A percentile compares a stretch with the other conserved stretches of the same genome.
phyloP scores from a whole-genome alignment of 108 stramenopile species.

The Pseudonitzschia delicatissima region DNA sequence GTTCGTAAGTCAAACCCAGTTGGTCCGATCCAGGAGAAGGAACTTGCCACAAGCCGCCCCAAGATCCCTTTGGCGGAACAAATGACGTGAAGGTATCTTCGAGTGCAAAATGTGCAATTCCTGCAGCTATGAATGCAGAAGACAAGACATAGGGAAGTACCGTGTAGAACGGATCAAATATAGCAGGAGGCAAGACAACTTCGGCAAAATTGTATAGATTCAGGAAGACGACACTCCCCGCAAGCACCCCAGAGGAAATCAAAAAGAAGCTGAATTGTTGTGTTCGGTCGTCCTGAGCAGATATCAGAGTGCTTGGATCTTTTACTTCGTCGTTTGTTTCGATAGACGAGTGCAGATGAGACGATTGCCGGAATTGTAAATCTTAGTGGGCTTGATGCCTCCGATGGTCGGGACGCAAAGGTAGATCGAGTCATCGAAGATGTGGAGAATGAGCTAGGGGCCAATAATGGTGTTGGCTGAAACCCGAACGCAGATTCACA shows the following conservation, averaged over 20 bases:
- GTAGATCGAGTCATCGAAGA: background rate
- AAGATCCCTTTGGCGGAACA: constrained; percentile 78
- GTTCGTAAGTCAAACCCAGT: constrained; percentile 62
- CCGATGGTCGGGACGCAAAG: background rate
- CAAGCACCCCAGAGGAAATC: background rate
- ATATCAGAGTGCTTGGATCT: constrained; percentile 1
- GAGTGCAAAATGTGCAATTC: constrained; percentile 74
- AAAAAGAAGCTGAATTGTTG: background rate
- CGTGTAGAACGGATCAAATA: background rate
- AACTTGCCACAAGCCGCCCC: constrained; percentile 86
- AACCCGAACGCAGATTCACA: background rate
- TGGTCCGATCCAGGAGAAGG: constrained; percentile 66
- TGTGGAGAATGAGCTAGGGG: background rate
- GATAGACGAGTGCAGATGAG: background rate
- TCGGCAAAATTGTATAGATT: background rate
- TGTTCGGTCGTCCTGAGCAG: background rate
- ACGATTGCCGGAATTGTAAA: background rate
- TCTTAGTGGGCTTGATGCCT: background rate
- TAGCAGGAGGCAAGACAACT: background rate
- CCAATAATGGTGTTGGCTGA: background rate
- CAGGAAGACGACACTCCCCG: background rate
- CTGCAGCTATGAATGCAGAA: constrained; percentile 19
- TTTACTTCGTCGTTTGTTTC: constrained; percentile 1
- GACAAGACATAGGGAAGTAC: background rate
- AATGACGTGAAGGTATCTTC: constrained; percentile 69